Base-by-base conservation (phyloP, 257 asterid species). In the Pogostemon cablin region DNA sequence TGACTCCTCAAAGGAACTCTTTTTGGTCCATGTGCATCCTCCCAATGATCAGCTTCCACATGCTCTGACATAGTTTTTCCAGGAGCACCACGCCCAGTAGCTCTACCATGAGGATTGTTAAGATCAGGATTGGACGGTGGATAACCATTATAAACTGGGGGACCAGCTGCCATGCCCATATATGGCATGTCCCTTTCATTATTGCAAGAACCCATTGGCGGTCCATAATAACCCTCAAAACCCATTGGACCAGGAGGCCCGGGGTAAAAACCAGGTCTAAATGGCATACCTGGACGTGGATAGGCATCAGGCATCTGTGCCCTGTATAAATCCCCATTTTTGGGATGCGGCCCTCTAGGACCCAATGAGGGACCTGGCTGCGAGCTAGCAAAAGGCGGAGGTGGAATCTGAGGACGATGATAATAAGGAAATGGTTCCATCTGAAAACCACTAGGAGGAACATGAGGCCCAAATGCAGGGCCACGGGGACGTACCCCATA, bases 221-320 rank as follows among this genome's bases (percentile, higher is more conserved):
- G 96, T 62, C 99, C 92, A 84, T 88, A 91, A 69, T 85, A 91
- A 48, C 97, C 88, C 46, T 95, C 99, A 76, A 80, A 88, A 67
- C 85, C 69, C 84, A 88, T 76, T 41, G 93, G 96, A 37, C 91
- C 93, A 61, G 77, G 85, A 12, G 82, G 81, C 8, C 80, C 82
- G 12, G 86, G 88, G 86, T 91, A 95, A 80, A 86, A 91, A 40
- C 91, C 91, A 58, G 98, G 99, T 76, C 93, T 79, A 80, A 81
- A 91, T 9, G 85, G 90, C 93, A 89, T 86, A 64, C 87, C 86
- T 68, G 98, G 89, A 37, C 81, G 92, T 68, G 88, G 80, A 83
- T 81, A 95, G 74, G 88, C 82, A 52, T 95, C 99, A 46, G 86
- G 86, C 75, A 85, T 79, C 63, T 84, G 95, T 11, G 95, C 88